phyloP scores from a whole-genome alignment of 2,329 filamentous ascomycete genomes.

The Pseudovirgaria hyperparasitica region DNA sequence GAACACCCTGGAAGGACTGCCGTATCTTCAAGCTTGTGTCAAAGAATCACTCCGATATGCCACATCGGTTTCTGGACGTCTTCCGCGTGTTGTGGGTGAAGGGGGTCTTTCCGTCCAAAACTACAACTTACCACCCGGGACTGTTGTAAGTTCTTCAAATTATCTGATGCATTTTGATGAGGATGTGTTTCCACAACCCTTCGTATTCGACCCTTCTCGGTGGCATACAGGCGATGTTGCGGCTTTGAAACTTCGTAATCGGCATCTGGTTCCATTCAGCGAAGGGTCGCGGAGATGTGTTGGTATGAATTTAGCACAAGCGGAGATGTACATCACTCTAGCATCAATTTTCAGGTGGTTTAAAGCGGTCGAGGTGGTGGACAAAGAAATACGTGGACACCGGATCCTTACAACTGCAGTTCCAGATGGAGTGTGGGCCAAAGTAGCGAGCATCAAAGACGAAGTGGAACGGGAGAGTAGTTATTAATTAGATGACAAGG shows the following conservation, averaged over 20 bases:
- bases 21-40: constrained; percentile 7
- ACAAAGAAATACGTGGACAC: too few species aligned
- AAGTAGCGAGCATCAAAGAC: too few species aligned
- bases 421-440: too few species aligned
- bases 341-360: too few species aligned
- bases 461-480: too few species aligned
- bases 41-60: constrained; percentile 6
- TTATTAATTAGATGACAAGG: too few species aligned
- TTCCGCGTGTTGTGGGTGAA: constrained; percentile 7
- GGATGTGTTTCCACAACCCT: constrained; percentile 3
- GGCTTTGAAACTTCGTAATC: constrained; percentile 2
- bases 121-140: too few species aligned
- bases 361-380: too few species aligned
- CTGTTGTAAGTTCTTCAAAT: constrained; percentile 4
- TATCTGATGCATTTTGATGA: constrained; percentile 6
- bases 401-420: too few species aligned
- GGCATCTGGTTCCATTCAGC: constrained; percentile 7
- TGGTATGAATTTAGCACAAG: constrained; percentile 7
- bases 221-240: constrained; percentile 4
- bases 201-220: constrained; percentile 6
- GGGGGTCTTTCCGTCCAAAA: too few species aligned
- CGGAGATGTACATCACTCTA: constrained; percentile 8
- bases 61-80: constrained; percentile 2
- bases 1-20: constrained; percentile 4
- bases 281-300: constrained; percentile 7